These are phyloP conservation scores for Primulina tabacum DNA, from an alignment of 257 asterid genomes.

Conservation along the genomic window DNA sequence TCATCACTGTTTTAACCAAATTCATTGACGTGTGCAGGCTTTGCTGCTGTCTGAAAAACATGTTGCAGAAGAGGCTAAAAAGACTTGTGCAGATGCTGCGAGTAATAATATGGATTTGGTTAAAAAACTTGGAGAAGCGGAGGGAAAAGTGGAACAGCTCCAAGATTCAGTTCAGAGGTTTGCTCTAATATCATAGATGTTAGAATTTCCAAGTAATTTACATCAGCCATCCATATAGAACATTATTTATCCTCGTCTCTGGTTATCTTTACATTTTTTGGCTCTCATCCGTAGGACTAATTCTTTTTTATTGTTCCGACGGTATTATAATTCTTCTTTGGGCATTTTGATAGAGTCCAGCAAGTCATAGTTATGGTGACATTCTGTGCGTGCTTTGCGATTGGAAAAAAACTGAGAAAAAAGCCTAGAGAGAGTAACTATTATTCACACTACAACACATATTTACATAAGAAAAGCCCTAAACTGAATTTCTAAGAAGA, in stretches of 20 bases:
- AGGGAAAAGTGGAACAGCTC: slow-evolving; percentile 69
- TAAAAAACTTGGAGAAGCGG: slow-evolving; percentile 65
- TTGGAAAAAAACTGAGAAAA: neutral
- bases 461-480: neutral
- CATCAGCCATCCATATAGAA: neutral
- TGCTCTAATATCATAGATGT: slow-evolving; percentile 16
- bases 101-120: slow-evolving; percentile 55
- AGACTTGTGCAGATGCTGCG: slow-evolving; percentile 58
- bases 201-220: neutral
- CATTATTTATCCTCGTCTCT: neutral
- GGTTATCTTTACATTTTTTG: neutral
- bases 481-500: neutral
- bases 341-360: neutral
- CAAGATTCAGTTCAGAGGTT: slow-evolving; percentile 90
- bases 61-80: slow-evolving; percentile 65
- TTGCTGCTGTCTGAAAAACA: slow-evolving; percentile 65
- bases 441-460: neutral
- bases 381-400: neutral
- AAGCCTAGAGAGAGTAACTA: neutral
- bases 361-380: neutral
- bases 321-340: neutral
- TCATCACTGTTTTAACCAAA: slow-evolving; percentile 17
- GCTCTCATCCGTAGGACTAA: neutral
- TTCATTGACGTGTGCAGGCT: slow-evolving; percentile 47
- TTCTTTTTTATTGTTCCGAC: neutral